Base-by-base conservation (phyloP, 371 early-diverging fungal genomes). In the Actinomortierella wolfii region DNA sequence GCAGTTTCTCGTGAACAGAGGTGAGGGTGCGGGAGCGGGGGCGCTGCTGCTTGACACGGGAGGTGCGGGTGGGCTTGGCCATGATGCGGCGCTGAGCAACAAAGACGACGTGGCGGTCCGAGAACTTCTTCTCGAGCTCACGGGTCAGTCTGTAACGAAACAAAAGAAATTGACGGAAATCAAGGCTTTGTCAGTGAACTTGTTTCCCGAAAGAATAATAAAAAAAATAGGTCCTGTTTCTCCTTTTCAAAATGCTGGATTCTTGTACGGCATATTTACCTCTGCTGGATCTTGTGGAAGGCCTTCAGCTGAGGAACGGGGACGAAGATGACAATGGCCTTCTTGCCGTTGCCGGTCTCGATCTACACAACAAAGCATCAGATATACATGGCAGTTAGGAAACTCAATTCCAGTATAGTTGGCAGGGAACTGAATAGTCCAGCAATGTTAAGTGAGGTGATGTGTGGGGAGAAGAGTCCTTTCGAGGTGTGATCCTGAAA, bases 71-170 rank as follows among this genome's bases (percentile, higher is more conserved):
- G 60, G 96, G 97, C 87, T 92, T 93, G 77, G 89, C 83, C 79
- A 97, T 82, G 82, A 97, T 95, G 78, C 96, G 94, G 76, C 98
- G 94, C 83, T 95, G 92, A 66, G 97, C 97, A 80, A 97, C 84
- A 64, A 98, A 87, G 74, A 98, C 87, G 62, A 97, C 92, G 83
- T 97, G 97, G 69, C 96, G 92, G 84, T 97, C 98, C 70, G 95
- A 93, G 92, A 97, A 96, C 93, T 98, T 98, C 96, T 98, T 98
- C 88, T 98, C 98, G 65, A 98, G 88, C 86, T 98, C 98, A 78
- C 97, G 95, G 69, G 96, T 94, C 56, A 98, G 89, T 61, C 83
- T 78, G 47, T 51, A 40, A 7, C 41, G 41, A 26, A 26, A 50
- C 1, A 50, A 50, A 26, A 50, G 14, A 18, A n/a, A n/a, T n/a